Base-by-base conservation (phyloP, 73 alveolate genomes). In the Paramecium bursaria region DNA sequence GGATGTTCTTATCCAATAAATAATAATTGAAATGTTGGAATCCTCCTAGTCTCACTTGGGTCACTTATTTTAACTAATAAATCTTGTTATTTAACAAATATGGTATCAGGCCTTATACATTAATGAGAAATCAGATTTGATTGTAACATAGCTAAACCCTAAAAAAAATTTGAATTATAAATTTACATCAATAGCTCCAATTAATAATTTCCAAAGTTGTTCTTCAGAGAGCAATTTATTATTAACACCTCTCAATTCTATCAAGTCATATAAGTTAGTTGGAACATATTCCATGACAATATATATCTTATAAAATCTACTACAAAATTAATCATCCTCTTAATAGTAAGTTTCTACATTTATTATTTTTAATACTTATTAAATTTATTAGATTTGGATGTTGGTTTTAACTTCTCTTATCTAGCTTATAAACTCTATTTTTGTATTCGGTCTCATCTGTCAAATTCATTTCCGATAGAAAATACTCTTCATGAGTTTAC, bases 391-490 rank as follows among this genome's bases (percentile, higher is more conserved):
- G 31, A 13, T 67, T 67, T 14, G 26, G 57, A 19, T 39, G 17
- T 15, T 14, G 11, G 35, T 67, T 67, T 15, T 13, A 21, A 15
- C 22, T 13, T 47, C 21, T 67, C 51, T 42, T 67, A 4, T 67
- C 60, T 11, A 67, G 35, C 53, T 25, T 15, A 15, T 39, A 1
- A 39, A 39, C 22, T 11, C 33, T 6, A 39, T 31, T 67, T 47
- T 67, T 67, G 57, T 39, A 67, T 27, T 67, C 21, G 21, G 33
- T 22, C 2, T 67, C 82, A 67, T 67, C 82, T 33, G 82, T 67
- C 33, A 35, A 19, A 67, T 67, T 67, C 10, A 67, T 39, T 21
- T 67, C 82, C 46, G 33, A 39, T 17, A 25, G 35, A 67, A 42
- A 31, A 14, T 26, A 26, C 13, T 67, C 82, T 19, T 67, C 7